Evolutionary conservation across 2,329 filamentous ascomycete species (phyloP), one percentile per base, ranked within the genome.

Genomic region (Aspergillus carbonarius): DNA sequence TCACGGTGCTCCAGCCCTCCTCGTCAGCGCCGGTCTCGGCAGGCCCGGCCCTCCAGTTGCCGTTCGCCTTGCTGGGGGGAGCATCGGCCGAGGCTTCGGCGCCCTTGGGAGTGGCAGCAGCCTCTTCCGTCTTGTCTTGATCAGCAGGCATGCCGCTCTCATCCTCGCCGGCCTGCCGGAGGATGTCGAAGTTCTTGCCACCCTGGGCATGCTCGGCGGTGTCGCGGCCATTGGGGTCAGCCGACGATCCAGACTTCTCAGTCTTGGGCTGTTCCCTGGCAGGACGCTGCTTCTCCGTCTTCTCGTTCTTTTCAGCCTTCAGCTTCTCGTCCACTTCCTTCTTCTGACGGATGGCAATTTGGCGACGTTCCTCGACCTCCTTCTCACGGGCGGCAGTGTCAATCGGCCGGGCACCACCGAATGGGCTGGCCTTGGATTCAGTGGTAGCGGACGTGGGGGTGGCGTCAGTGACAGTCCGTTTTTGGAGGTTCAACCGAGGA

Each of bases 341-440:
- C 85, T 96, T 96, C 76, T 95, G 88, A 63, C 87, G 87, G 25
- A 92, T 63, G 6, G 85, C 84, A 59, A 90, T 82, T 69, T 90
- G 82, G 65, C 90, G 85, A 83, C 92, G 96, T 79, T 96, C 92
- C 70, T 96, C 93, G 58, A 99, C 87, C 75, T 96, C 88, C 68
- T 88, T 89, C 80, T 98, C 93, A 65, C 91, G 88, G 13, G 92
- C 85, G 47, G 91, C 90, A 48, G 93, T 98, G 77, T 99, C 93
- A 68, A 98, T 96, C 56, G 95, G 95, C 62, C 90, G 88, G 57
- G 95, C 95, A 61, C 90, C 93, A 69, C 95, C 95, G 73, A 99
- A 99, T 40, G 92, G 92, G 76, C 89, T 98, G 25, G 92, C 85
- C 81, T 97, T 98, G 42, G 90, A 81, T 69, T 95, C 89, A 30